Conservation (phyloP, 805 yeast species). For the Ogataea methanolica region DNA sequence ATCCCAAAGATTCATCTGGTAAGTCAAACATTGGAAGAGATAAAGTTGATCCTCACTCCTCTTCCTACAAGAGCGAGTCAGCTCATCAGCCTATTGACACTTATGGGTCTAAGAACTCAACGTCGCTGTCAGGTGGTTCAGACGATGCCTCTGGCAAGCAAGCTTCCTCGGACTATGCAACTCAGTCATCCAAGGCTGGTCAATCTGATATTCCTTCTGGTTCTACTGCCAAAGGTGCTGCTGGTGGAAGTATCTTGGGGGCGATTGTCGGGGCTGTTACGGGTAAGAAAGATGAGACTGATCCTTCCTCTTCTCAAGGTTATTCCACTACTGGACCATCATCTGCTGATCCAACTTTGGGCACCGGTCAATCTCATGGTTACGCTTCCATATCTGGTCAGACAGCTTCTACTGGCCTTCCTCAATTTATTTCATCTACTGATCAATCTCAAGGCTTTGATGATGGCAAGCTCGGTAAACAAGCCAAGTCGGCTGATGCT, state of each 20-base stretch:
- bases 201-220: too few species aligned
- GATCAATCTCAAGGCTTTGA: conserved; percentile 2
- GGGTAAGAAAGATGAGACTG: not conserved
- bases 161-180: too few species aligned
- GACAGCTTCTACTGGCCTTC: not conserved
- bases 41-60: not conserved
- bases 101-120: too few species aligned
- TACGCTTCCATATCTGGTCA: too few species aligned
- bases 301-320: not conserved
- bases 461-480: conserved; percentile 4
- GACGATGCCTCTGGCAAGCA: too few species aligned
- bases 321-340: not conserved
- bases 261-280: not conserved
- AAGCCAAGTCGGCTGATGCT: conserved; percentile 5
- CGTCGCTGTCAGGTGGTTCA: too few species aligned
- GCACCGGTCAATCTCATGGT: too few species aligned
- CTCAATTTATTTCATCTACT: not conserved
- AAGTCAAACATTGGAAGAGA: not conserved
- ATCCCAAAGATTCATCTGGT: not conserved
- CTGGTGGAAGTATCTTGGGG: not conserved
- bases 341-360: not conserved
- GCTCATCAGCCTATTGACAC: not conserved
- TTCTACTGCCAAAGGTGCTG: too few species aligned
- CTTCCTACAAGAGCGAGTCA: not conserved
- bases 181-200: too few species aligned